A percentile compares a stretch with the other conserved stretches of the same genome.
Evolutionary conservation across 139 green algal genomes (phyloP).

Genomic region (Auxenochlorella pyrenoidosa): DNA sequence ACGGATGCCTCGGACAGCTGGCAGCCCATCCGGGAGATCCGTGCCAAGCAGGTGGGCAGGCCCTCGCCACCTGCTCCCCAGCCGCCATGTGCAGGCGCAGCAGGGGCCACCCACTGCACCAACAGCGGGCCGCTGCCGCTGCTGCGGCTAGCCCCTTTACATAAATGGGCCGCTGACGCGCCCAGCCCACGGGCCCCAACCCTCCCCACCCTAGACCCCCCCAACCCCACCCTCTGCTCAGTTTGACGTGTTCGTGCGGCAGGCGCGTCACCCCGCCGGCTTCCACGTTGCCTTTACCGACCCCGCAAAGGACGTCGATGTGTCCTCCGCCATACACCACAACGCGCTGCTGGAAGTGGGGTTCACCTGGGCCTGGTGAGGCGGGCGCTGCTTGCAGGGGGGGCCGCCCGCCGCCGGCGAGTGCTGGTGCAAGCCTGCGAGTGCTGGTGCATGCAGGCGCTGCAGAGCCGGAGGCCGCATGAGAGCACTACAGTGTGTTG

Average conservation of each 20-base stretch:
- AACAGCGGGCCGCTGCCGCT: too few relatives aligned
- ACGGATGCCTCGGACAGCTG: slow-evolving; percentile 14
- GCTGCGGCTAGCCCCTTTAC: too few relatives aligned
- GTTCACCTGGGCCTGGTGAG: slow-evolving; percentile 53
- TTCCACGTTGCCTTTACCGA: slow-evolving; percentile 73
- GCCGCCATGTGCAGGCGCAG: too few relatives aligned
- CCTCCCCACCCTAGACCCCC: not conserved
- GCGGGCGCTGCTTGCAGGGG: not conserved
- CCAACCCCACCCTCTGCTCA: not conserved
- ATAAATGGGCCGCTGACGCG: too few relatives aligned
- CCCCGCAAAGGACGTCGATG: slow-evolving; percentile 66
- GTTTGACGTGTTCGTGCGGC: not conserved
- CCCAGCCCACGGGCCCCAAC: not conserved
- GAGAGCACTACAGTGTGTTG: too few relatives aligned
- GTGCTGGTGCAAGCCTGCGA: not conserved
- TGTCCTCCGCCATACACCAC: slow-evolving; percentile 55
- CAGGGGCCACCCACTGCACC: too few relatives aligned
- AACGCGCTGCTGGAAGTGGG: slow-evolving; percentile 58
- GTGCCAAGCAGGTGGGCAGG: slow-evolving; percentile 23
- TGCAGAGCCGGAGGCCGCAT: not conserved
- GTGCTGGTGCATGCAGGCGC: not conserved
- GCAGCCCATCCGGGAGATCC: slow-evolving; percentile 20
- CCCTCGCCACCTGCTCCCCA: too few relatives aligned
- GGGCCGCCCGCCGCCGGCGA: too few relatives aligned
- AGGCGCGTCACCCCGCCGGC: slow-evolving; percentile 23